Conservation (phyloP, 2,329 filamentous ascomycete genomes). For the Stenocarpella maydis region DNA sequence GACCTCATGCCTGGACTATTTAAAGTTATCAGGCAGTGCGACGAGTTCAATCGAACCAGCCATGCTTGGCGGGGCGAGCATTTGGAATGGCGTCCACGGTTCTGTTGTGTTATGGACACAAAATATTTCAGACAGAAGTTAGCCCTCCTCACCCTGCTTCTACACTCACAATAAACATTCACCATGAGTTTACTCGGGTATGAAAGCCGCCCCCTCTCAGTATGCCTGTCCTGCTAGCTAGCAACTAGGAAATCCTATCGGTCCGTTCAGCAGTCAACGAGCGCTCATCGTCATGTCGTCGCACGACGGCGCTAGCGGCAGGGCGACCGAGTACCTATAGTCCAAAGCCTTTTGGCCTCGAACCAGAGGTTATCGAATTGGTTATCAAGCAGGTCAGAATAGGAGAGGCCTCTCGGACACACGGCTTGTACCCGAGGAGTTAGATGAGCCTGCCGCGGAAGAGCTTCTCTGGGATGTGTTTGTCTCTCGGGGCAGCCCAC, state of each 20-base stretch:
- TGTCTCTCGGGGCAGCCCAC: neutral
- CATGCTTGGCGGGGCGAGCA: neutral
- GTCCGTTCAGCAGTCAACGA: neutral
- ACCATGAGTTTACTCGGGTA: neutral
- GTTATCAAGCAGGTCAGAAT: slow-evolving; percentile 9
- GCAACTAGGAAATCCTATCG: neutral
- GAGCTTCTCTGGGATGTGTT: slow-evolving; percentile 11
- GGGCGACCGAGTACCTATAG: neutral
- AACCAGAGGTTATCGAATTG: slow-evolving; percentile 20
- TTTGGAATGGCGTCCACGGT: neutral
- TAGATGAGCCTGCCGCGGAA: slow-evolving; percentile 12
- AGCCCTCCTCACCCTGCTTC: neutral
- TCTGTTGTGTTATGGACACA: neutral
- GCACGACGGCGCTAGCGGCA: neutral
- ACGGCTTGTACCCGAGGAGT: neutral
- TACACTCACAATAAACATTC: too few species aligned
- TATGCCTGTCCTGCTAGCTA: neutral
- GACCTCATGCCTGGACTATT: neutral
- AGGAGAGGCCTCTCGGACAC: slow-evolving; percentile 13
- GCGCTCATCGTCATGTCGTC: neutral
- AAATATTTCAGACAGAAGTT: slow-evolving; percentile 13
- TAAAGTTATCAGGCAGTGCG: slow-evolving; percentile 4
- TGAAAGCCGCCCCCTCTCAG: neutral
- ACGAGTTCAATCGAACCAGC: neutral
- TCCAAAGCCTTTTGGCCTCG: neutral